Evolutionary conservation across 257 asterid genomes (phyloP).

Genomic region (Eucommia ulmoides): DNA sequence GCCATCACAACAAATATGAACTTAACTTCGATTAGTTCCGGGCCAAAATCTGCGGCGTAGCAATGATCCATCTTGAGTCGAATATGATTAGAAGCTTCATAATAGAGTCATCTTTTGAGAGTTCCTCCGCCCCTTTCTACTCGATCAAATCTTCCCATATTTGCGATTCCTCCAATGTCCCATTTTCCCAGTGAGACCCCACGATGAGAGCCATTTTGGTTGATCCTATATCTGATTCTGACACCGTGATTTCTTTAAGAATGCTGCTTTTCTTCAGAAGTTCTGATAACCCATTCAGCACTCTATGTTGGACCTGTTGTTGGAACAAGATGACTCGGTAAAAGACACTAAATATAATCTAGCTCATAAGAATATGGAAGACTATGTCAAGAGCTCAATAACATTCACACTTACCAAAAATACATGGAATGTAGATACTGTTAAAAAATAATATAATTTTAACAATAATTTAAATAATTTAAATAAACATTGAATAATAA

Average conservation of each 20-base stretch:
- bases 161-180: constrained; percentile 45
- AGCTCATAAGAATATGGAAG: too few relatives aligned
- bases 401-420: too few relatives aligned
- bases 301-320: constrained; percentile 23
- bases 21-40: constrained; percentile 74
- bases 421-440: too few relatives aligned
- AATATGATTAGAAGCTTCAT: constrained; percentile 43
- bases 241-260: constrained; percentile 36
- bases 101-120: constrained; percentile 55
- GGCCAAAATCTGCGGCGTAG: constrained; percentile 63
- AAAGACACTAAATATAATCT: too few relatives aligned
- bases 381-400: too few relatives aligned
- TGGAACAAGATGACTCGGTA: too few relatives aligned
- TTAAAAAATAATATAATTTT: too few relatives aligned
- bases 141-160: constrained; percentile 85
- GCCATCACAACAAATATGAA: constrained; percentile 51
- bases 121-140: constrained; percentile 61
- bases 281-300: constrained; percentile 42
- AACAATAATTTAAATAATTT: too few relatives aligned
- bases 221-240: constrained; percentile 59
- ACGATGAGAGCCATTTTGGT: constrained; percentile 44
- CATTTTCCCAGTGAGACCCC: constrained; percentile 42
- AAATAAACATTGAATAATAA: too few relatives aligned
- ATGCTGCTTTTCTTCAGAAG: constrained; percentile 26
- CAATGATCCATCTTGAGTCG: constrained; percentile 34